These are phyloP conservation scores for Vanderwaltozyma yarrowii DNA, from an alignment of 805 yeast species.

Conservation along the genomic window DNA sequence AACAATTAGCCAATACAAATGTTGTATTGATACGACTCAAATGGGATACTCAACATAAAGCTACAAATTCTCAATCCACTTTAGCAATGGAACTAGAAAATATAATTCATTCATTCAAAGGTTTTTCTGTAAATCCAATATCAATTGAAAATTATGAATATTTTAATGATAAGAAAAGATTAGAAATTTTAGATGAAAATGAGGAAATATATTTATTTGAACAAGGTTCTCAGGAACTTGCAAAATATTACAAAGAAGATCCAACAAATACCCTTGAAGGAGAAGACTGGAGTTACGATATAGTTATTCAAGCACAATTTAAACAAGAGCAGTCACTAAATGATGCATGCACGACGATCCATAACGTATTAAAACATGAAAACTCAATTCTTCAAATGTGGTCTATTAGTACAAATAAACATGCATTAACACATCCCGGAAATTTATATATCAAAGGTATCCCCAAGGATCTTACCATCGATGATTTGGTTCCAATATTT, in stretches of 20 bases:
- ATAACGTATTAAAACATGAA: not conserved
- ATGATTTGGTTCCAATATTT: conserved; percentile 31
- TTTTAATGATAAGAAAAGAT: conserved; percentile 16
- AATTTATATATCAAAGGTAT: conserved; percentile 46
- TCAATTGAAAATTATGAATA: conserved; percentile 25
- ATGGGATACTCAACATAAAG: conserved; percentile 6
- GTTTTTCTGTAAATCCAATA: conserved; percentile 13
- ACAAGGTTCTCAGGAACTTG: conserved; percentile 13
- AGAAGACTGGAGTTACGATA: conserved; percentile 15
- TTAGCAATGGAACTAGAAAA: conserved; percentile 2
- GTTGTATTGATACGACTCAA: conserved; percentile 19
- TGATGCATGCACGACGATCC: not conserved
- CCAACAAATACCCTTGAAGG: not conserved
- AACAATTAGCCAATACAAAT: conserved; percentile 24
- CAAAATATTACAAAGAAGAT: conserved; percentile 4
- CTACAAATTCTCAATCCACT: not conserved
- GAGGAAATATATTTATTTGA: conserved; percentile 18
- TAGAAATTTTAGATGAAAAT: conserved; percentile 12
- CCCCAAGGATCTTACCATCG: conserved; percentile 30
- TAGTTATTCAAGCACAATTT: conserved; percentile 21
- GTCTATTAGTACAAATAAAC: conserved; percentile 22
- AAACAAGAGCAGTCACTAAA: conserved; percentile 11
- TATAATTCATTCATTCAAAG: conserved; percentile 7
- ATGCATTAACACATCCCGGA: conserved; percentile 43
- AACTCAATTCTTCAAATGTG: conserved; percentile 9